These are phyloP conservation scores for Gaultheria prostrata DNA, from an alignment of 148 eudicot species.

Conservation along the genomic window DNA sequence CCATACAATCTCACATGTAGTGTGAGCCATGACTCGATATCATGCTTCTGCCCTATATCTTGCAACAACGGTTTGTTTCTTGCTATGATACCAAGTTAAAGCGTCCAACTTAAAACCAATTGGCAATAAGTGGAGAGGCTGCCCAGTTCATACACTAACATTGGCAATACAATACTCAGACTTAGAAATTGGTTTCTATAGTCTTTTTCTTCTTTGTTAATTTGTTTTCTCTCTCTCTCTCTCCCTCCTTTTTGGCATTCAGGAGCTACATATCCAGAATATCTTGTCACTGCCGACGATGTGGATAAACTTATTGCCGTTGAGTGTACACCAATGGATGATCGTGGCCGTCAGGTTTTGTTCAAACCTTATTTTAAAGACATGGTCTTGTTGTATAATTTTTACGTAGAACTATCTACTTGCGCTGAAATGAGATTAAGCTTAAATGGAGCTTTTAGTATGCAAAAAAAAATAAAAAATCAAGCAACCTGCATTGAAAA, in stretches of 20 bases:
- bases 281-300: slow-evolving; percentile 95
- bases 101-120: too few species aligned
- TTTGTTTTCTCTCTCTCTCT: background rate
- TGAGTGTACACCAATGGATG: slow-evolving; percentile 97
- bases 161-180: background rate
- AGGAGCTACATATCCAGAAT: slow-evolving; percentile 97
- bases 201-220: background rate
- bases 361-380: background rate
- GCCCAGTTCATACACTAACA: too few species aligned
- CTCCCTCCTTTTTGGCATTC: slow-evolving; percentile 14
- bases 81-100: too few species aligned
- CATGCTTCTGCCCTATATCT: too few species aligned
- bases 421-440: background rate
- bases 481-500: background rate
- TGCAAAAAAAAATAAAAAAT: background rate
- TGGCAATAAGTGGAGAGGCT: too few species aligned
- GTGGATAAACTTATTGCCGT: slow-evolving; percentile 88
- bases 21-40: too few species aligned
- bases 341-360: slow-evolving; percentile 78
- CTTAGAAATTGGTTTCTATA: slow-evolving; percentile 12
- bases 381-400: background rate
- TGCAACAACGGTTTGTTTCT: too few species aligned
- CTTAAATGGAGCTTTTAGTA: too few species aligned
- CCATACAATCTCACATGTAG: too few species aligned
- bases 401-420: background rate